Percentiles rank a stretch among this genome's conserved stretches.
Evolutionary conservation across 2,329 filamentous ascomycete genomes (phyloP).

Genomic region (Remersonia thermophila): DNA sequence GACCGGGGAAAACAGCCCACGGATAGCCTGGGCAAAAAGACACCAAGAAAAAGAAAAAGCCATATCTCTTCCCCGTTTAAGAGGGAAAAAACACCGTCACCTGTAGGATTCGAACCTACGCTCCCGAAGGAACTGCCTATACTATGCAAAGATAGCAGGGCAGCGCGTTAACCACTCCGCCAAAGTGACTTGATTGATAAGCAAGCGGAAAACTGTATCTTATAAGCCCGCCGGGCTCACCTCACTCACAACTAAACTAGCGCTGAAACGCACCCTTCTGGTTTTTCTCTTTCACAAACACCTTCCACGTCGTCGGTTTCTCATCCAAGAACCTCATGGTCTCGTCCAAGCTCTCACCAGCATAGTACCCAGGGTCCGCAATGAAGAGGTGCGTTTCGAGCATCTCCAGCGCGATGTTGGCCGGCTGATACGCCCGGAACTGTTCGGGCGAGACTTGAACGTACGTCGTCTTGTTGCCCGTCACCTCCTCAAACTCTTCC

Average conservation of each 20-base stretch:
- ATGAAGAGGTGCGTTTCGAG: slow-evolving; percentile 41
- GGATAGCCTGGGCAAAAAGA: no score
- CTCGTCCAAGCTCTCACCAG: slow-evolving; percentile 29
- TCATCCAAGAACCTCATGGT: slow-evolving; percentile 26
- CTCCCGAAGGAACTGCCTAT: slow-evolving; percentile 9
- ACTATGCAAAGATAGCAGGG: slow-evolving; percentile 7
- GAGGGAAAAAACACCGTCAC: slow-evolving; percentile 2
- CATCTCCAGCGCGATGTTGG: slow-evolving; percentile 34
- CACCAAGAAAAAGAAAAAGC: no score
- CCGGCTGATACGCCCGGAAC: slow-evolving; percentile 29
- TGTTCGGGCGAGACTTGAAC: slow-evolving; percentile 27
- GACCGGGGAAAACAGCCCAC: no score
- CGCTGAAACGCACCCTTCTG: no score
- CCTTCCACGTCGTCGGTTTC: slow-evolving; percentile 30
- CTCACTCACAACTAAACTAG: no score
- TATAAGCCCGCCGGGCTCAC: no score
- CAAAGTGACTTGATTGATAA: slow-evolving; percentile 5
- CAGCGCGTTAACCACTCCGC: slow-evolving; percentile 11
- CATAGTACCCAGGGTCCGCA: slow-evolving; percentile 40
- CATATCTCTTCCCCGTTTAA: no score
- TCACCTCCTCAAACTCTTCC: slow-evolving; percentile 13
- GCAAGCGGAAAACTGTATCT: no score
- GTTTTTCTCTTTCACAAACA: slow-evolving; percentile 21
- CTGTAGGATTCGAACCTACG: slow-evolving; percentile 11
- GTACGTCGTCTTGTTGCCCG: slow-evolving; percentile 21